Evolutionary conservation across 1,139 yeast species (phyloP).

Genomic region (Candida buenavistaensis): DNA sequence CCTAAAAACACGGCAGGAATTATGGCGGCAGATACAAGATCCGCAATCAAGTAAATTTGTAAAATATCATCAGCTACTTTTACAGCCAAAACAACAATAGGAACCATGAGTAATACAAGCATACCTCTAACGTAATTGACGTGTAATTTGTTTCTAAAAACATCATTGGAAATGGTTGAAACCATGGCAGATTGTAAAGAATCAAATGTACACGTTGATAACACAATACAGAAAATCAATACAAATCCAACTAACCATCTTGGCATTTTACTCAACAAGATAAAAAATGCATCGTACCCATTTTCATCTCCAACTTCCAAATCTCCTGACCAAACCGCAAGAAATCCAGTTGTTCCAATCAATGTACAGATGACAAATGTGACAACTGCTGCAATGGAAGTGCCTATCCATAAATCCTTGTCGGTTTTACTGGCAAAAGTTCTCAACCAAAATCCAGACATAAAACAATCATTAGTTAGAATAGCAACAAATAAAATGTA

Average conservation of each 20-base stretch:
- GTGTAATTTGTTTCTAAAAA: slow-evolving; percentile 78
- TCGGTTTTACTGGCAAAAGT: slow-evolving; percentile 86
- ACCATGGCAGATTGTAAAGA: slow-evolving; percentile 88
- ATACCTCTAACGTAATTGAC: slow-evolving; percentile 67
- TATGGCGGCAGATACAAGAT: slow-evolving; percentile 80
- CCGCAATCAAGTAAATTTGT: slow-evolving; percentile 88
- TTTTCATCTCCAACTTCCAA: slow-evolving; percentile 57
- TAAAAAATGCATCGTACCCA: slow-evolving; percentile 68
- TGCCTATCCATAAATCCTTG: slow-evolving; percentile 73
- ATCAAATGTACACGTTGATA: slow-evolving; percentile 89
- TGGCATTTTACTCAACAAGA: slow-evolving; percentile 73
- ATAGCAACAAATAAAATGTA: slow-evolving; percentile 86
- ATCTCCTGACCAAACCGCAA: slow-evolving; percentile 90
- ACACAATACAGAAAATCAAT: slow-evolving; percentile 65
- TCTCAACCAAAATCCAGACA: slow-evolving; percentile 92
- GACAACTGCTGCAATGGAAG: slow-evolving; percentile 70
- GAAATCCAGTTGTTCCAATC: slow-evolving; percentile 79
- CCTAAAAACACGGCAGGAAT: slow-evolving; percentile 88
- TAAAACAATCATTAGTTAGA: slow-evolving; percentile 83
- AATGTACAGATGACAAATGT: slow-evolving; percentile 64
- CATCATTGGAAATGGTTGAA: slow-evolving; percentile 84
- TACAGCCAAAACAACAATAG: slow-evolving; percentile 80
- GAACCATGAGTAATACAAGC: slow-evolving; percentile 76
- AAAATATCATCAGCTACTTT: slow-evolving; percentile 79
- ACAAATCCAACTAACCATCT: slow-evolving; percentile 85